Evolutionary conservation across 768 basidiomycete species (phyloP), one percentile per base, ranked within the genome.

Genomic region (Boletus pseudo-olivaceus): DNA sequence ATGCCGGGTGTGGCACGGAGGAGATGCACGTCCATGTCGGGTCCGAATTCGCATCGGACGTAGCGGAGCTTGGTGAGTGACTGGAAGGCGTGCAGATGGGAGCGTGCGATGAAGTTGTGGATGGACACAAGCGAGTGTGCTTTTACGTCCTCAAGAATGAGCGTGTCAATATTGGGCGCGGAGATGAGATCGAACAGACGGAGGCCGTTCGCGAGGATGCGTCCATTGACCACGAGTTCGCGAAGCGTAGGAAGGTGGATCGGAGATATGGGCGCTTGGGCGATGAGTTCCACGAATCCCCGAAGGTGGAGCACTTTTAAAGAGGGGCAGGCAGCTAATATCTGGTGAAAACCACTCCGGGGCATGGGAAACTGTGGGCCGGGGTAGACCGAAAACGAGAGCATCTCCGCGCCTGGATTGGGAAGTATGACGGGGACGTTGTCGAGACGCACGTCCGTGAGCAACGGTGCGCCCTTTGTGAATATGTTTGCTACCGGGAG

Each of bases 361-460:
- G 65, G 49, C 53, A 69, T 58, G 10, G 69, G 61, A 38, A 71
- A 69, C 41, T 69, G 67, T 11, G 67, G 63, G 23, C 70, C 74
- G 9, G 68, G 70, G 54, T 64, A 69, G 29, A 65, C 62, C 32
- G 70, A 73, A 27, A 73, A 62, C 38, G 72, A 72, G 19, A 73
- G 64, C 10, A 53, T 58, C 48, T 62, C 68, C 11, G 47, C 42
- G 29, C 41, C n/a, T 12, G 62, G 50, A 20, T 51, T 57, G 30
- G 70, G 66, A 9, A 66, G 52, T 41, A 62, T 51, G 29, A 72
- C 44, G 41, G 68, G 64, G 8, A 73, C 37, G 10, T 63, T 61
- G 57, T 74, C 73, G 12, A 73, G 54, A 32, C 67, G 73, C 44
- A 73, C 59, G 17, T 71, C 69, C 27, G 63, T 49, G 32, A 73